Conservation (phyloP, 1,139 yeast species). For the Sugiyamaella novakii region DNA sequence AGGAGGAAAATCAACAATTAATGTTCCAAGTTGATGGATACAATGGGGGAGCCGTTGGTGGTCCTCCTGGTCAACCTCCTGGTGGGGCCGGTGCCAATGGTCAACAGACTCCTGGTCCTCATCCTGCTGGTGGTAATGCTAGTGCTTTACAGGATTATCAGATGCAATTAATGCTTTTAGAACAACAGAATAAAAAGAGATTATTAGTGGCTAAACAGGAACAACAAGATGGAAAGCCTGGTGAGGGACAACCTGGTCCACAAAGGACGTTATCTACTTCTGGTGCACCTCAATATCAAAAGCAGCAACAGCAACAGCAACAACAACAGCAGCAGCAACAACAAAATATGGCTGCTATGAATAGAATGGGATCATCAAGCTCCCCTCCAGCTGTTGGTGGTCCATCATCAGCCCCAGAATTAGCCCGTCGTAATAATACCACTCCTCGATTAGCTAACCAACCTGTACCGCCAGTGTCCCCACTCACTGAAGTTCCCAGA, state of each 20-base stretch:
- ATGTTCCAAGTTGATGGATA: conserved; percentile 29
- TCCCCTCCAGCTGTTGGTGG: conserved; percentile 31
- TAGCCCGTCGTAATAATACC: conserved; percentile 23
- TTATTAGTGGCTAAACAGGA: conserved; percentile 43
- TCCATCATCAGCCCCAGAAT: conserved; percentile 21
- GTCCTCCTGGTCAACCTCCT: conserved; percentile 11
- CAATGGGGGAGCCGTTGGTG: conserved; percentile 8
- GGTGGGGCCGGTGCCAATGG: conserved; percentile 17
- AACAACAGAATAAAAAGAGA: conserved; percentile 67
- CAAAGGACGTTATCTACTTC: conserved; percentile 24
- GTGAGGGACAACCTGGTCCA: conserved; percentile 16
- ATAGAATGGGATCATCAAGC: conserved; percentile 24
- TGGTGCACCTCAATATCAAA: conserved; percentile 24
- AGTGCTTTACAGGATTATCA: conserved; percentile 69
- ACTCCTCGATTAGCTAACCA: conserved; percentile 33
- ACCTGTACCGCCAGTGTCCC: conserved; percentile 40
- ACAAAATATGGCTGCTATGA: conserved; percentile 20
- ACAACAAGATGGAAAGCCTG: conserved; percentile 23
- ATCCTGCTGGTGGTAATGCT: conserved; percentile 34
- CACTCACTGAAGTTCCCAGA: conserved; percentile 29
- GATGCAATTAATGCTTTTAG: conserved; percentile 70
- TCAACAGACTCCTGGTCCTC: conserved; percentile 25
- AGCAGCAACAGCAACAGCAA: conserved; percentile 22
- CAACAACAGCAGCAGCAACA: too few relatives aligned
- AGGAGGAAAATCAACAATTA: conserved; percentile 25